Base-by-base conservation (phyloP, 2,329 filamentous ascomycete genomes). In the Colletotrichum phormii region DNA sequence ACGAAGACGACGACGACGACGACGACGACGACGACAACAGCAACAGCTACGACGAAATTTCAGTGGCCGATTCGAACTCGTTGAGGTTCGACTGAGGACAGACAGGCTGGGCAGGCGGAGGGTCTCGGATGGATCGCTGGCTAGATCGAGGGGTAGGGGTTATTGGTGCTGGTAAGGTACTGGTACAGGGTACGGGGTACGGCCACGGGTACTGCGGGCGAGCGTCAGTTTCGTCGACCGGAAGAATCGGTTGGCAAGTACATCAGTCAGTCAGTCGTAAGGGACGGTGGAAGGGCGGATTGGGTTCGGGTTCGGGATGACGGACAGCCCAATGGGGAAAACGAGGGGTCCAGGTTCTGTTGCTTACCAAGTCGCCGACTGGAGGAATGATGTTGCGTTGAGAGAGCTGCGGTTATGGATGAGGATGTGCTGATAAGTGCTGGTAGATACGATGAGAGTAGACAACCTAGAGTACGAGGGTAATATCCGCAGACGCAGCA, bases 401-500 rank as follows among this genome's bases (percentile, higher is more conserved):
- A 46, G 35, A 42, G 35, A 49, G 42, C 8, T n/a, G 42, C 18
- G 18, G 18, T 49, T n/a, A 22, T 49, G 42, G 18, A 49, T 49
- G 42, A 49, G 18, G 42, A 49, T 49, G 37, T 51, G 29, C 9
- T 49, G 26, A 26, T 61, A 49, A 29, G 11, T 26, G 29, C 29
- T 53, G 12, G 26, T 51, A 15, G 60, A 49, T 24, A 61, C 15
- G 60, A 31, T 51, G 9, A n/a, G 8, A 46, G 13, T 53, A 15
- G 46, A 53, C 33, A 13, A 42, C 5, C 15, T 42, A 18, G 12
- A 54, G 46, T 35, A n/a, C 13, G 29, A 35, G 29, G 61, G 31
- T n/a, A 53, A 12, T 18, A 42, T 42, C 18, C 5, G 37, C 13
- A 26, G 35, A 77, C 42, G 42, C 76, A 53, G 82, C 81, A 70